phyloP scores from a whole-genome alignment of 2,329 filamentous ascomycete genomes.

The Thelonectria discophora region DNA sequence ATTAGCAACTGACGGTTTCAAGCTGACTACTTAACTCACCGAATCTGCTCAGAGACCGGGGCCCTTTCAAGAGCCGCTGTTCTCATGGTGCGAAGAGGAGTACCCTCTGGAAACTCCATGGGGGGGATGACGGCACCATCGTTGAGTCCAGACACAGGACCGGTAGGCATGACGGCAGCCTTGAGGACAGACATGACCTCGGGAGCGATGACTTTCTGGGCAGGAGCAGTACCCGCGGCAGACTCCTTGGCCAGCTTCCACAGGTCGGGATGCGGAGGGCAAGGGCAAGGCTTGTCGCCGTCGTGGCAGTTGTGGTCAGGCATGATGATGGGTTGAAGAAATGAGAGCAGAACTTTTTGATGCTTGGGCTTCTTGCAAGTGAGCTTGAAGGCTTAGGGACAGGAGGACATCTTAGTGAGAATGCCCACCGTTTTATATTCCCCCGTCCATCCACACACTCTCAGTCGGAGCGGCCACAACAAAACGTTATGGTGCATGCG shows the following conservation, averaged over 20 bases:
- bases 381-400: background rate
- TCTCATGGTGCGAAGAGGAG: background rate
- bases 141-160: background rate
- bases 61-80: background rate
- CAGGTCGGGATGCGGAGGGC: background rate
- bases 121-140: background rate
- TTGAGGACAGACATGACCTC: background rate
- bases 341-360: conserved; percentile 8
- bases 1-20: background rate
- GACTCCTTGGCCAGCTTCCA: background rate
- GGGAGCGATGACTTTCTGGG: background rate
- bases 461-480: background rate
- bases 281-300: background rate
- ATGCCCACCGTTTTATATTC: background rate
- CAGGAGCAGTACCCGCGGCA: background rate
- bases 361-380: background rate
- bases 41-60: background rate
- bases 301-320: background rate
- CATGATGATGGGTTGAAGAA: conserved; percentile 14
- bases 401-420: background rate
- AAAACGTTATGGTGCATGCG: background rate
- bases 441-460: background rate
- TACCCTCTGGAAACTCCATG: background rate
- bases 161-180: background rate
- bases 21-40: background rate